Percentiles rank a stretch among this genome's conserved stretches.
Evolutionary conservation across 108 stramenopile species (phyloP).

Genomic region (Nannochloropsis gaditana): DNA sequence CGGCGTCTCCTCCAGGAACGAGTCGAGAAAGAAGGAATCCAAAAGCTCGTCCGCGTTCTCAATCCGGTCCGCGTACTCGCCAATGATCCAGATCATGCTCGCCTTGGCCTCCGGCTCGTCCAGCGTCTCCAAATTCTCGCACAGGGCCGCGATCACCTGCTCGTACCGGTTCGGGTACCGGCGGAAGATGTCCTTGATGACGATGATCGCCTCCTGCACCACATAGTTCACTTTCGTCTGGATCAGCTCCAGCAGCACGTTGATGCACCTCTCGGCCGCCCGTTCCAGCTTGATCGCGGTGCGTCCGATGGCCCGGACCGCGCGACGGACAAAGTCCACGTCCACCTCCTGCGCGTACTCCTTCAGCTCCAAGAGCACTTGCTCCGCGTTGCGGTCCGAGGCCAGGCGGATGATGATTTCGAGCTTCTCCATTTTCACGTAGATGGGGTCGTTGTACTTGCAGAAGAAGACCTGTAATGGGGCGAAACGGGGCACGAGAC

Average conservation of each 20-base stretch:
- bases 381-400: slow-evolving; percentile 87
- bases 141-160: slow-evolving; percentile 91
- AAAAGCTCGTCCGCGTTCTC: slow-evolving; percentile 98
- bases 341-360: slow-evolving; percentile 98
- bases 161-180: slow-evolving; percentile 99
- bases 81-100: slow-evolving; percentile 98
- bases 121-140: slow-evolving; percentile 94
- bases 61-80: slow-evolving; percentile 99
- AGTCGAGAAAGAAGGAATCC: slow-evolving; percentile 72
- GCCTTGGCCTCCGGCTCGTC: slow-evolving; percentile 99
- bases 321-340: slow-evolving; percentile 95
- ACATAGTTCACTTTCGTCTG: slow-evolving; percentile 98
- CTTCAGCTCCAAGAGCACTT: slow-evolving; percentile 90
- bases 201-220: slow-evolving; percentile 96
- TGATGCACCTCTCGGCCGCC: slow-evolving; percentile 96
- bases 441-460: slow-evolving; percentile 99
- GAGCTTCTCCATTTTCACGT: slow-evolving; percentile 99
- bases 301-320: slow-evolving; percentile 96
- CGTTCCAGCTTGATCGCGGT: slow-evolving; percentile 97
- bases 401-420: slow-evolving; percentile 98
- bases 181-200: slow-evolving; percentile 99
- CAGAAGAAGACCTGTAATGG: slow-evolving; percentile 85
- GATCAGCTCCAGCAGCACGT: slow-evolving; percentile 93
- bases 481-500: background rate
- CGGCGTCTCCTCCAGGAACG: background rate